Evolutionary conservation across 164 flowering plant genomes (phyloP).

Genomic region (Vitis rupestris): DNA sequence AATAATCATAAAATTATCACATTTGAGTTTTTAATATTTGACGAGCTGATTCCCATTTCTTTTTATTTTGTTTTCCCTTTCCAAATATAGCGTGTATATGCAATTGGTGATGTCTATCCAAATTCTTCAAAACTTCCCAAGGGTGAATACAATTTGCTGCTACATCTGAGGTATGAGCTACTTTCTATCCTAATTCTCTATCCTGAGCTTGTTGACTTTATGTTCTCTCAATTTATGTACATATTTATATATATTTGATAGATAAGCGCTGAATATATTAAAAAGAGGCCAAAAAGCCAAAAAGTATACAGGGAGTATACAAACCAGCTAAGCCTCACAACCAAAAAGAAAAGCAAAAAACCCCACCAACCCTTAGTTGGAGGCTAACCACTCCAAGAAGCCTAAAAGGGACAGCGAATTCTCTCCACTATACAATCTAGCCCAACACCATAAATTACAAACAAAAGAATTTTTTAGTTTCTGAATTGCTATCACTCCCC

Average conservation of each 20-base stretch:
- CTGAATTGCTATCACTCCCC: too few species aligned
- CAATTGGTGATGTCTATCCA: constrained; percentile 88
- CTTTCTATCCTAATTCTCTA: neutral
- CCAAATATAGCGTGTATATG: constrained; percentile 70
- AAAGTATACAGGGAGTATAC: too few species aligned
- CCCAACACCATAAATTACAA: too few species aligned
- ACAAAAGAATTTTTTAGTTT: too few species aligned
- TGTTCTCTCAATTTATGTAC: neutral
- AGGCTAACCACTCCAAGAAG: too few species aligned
- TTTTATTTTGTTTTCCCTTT: constrained; percentile 5
- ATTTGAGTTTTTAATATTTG: neutral
- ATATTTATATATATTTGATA: neutral
- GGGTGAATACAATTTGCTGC: constrained; percentile 79
- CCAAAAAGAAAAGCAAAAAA: too few species aligned
- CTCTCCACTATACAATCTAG: too few species aligned
- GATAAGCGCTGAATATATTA: too few species aligned
- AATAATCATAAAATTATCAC: neutral
- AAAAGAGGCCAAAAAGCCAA: too few species aligned
- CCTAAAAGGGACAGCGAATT: too few species aligned
- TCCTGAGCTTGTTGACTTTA: constrained; percentile 1
- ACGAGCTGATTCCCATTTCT: constrained; percentile 2
- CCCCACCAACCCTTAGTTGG: too few species aligned
- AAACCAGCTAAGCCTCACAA: too few species aligned
- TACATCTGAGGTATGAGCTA: constrained; percentile 61
- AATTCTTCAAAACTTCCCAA: constrained; percentile 69